Base-by-base conservation (phyloP, 2,329 filamentous ascomycete genomes). In the Coniochaeta sp. region DNA sequence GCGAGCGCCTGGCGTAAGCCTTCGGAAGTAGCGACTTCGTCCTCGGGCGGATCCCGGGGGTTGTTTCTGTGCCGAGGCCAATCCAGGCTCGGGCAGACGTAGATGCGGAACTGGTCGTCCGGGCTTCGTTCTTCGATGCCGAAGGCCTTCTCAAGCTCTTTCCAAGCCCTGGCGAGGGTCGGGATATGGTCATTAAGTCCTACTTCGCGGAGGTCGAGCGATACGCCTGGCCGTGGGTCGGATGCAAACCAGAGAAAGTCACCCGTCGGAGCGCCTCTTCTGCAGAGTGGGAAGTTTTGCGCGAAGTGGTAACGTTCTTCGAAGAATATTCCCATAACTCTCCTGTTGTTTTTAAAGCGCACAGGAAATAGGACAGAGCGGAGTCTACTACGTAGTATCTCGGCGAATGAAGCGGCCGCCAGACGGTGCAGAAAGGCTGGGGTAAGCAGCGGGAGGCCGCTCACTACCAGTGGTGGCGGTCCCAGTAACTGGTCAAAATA, bases 201-300 rank as follows among this genome's bases (percentile, higher is more conserved):
- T 6, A 38, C 34, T 14, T 38, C 7, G 34, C 3, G 7, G 7
- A 61, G 55, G 54, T 63, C 62, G 17, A 60, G 4, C 52, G 62
- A n/a, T 16, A 62, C 50, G 10, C 62, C 62, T 6, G 55, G 57
- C n/a, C 62, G 56, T 52, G 62, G 60, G 42, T 62, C 62, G 36
- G 58, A 19, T 7, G 62, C 50, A 19, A 63, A 26, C 62, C 62
- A 63, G 57, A 55, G 34, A 32, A 63, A 58, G 22, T 19, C 42
- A 38, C 58, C 58, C 1, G 44, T 38, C 28, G 42, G 26, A 36
- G 19, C n/a, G 19, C 40, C 40, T 10, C 40, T 10, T 22, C 40
- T 44, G 40, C 40, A 10, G 40, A 44, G 40, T 2, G 40, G 40
- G 17, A 19, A 44, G 17, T 10, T 44, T n/a, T 44, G 40, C 9